Base-by-base conservation (phyloP, 768 basidiomycete genomes). In the Boletus vermiculosoides region DNA sequence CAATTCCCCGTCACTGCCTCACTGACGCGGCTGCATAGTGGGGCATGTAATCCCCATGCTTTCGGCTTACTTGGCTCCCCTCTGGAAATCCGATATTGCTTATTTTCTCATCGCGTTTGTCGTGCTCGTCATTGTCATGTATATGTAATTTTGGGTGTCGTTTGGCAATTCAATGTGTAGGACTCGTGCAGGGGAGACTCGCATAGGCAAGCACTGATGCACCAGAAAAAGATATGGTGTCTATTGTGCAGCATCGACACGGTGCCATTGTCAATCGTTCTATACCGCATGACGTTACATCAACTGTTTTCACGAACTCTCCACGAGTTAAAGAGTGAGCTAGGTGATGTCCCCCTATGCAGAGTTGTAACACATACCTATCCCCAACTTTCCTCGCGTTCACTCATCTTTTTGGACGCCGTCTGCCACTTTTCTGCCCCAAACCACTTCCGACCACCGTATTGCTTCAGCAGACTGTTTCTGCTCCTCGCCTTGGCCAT, bases 391-490 rank as follows among this genome's bases (percentile, higher is more conserved):
- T 58, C 66, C 66, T 63, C 70, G 66, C 31, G 77, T 73, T 75
- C 73, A 77, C 51, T 73, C 65, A 40, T 75, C 67, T 72, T 63
- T 57, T 28, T 46, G 52, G 18, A 56, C 53, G 37, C n/a, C 45
- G 7, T 57, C 59, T 11, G 20, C 48, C 5, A 50, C 5, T 56
- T 67, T 76, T 74, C 60, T 69, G 60, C 57, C 84, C 81, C 51
- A 79, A 49, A 84, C 68, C 5, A 82, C 77, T 47, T 84, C 80
- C 50, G 72, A 77, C 84, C 83, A 85, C 25, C 71, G 66, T 40
- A 80, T 71, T 65, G 49, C 58, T 16, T 56, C 59, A 0, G 53
- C 44, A 22, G 63, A 18, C 23, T 52, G 54, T 57, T 69, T 15
- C 49, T 44, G 20, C 20, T 22, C 49, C 33, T 60, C 63, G n/a